Evolutionary conservation across 2,329 filamentous ascomycete species (phyloP), one percentile per base, ranked within the genome.

Genomic region (Fusarium sp.): DNA sequence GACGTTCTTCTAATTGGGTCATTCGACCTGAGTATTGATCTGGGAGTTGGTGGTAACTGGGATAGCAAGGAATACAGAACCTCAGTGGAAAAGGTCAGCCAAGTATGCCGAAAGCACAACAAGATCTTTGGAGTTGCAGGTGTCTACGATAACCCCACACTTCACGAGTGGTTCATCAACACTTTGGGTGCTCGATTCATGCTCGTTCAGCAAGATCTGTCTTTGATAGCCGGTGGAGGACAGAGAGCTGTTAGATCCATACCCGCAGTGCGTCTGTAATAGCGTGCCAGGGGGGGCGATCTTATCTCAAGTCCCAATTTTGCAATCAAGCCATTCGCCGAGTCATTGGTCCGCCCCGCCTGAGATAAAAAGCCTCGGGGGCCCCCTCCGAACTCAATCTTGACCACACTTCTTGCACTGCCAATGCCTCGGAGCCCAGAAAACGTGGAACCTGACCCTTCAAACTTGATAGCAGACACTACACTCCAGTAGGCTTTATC

Each of bases 1-100:
- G 81, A 83, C 41, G 78, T 81, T 0, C 67, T 83, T 0, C 70
- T 82, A 0, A 71, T 83, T 13, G 82, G 82, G 5, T 79, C 78
- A 4, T 80, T 79, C 22, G 81, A 83, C 48, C 56, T 82, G 13
- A 73, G 77, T 7, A 67, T 72, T 27, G 71, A 75, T 20, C 33
- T 75, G 5, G 71, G 69, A 6, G 64, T 74, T 10, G 45, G 48
- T 3, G 71, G 73, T 0, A 54, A 74, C 9, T 75, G 59, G 35
- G 56, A 63, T 2, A 67, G 62, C 27, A 16, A 68, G 3, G 59
- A 67, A 2, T 75, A 65, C 37, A 72, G 64, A 9, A 65, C 68
- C 0, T 68, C 71, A 3, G 18, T 75, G 65, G 63, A 64, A 18
- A 65, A 65, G 35, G 64, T 75, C 6, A 73, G 70, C 57, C 52